Percentiles rank a stretch among this genome's conserved stretches.
These are phyloP conservation scores for Chloris gayana DNA, from an alignment of 176 grass and related monocot genomes.

Conservation along the genomic window DNA sequence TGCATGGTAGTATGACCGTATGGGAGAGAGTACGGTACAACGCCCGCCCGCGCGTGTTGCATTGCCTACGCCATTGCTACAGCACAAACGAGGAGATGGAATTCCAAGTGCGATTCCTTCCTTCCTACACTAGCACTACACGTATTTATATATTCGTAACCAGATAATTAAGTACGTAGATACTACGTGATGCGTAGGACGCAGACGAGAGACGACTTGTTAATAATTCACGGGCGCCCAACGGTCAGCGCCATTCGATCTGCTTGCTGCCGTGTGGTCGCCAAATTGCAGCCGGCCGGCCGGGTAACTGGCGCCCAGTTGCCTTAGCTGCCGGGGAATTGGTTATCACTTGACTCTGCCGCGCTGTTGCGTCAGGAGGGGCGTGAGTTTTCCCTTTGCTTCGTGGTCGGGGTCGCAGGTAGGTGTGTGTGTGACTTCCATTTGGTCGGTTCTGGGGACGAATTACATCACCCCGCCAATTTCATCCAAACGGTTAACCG, in stretches of 20 bases:
- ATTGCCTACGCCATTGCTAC: background rate
- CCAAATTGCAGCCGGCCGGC: slow-evolving; percentile 39
- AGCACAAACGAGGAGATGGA: background rate
- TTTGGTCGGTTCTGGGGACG: slow-evolving; percentile 34
- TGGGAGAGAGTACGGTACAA: no score
- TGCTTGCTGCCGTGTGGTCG: slow-evolving; percentile 22
- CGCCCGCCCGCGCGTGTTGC: no score
- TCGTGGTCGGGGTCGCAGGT: background rate
- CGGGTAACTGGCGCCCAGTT: background rate
- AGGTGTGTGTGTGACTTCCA: slow-evolving; percentile 33
- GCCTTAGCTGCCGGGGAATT: background rate
- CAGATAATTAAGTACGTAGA: no score
- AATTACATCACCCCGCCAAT: slow-evolving; percentile 2
- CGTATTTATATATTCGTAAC: background rate
- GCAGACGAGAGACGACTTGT: no score
- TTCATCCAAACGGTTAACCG: slow-evolving; percentile 10
- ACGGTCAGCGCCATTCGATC: slow-evolving; percentile 15
- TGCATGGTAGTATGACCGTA: no score
- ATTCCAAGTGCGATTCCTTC: background rate
- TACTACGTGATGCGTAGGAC: no score
- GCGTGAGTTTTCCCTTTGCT: background rate
- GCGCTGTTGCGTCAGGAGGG: background rate
- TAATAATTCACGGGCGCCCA: no score
- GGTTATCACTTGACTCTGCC: background rate
- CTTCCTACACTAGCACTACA: no score